Conservation (phyloP, 208 protist species). For the Sergeia podlipaevii region DNA sequence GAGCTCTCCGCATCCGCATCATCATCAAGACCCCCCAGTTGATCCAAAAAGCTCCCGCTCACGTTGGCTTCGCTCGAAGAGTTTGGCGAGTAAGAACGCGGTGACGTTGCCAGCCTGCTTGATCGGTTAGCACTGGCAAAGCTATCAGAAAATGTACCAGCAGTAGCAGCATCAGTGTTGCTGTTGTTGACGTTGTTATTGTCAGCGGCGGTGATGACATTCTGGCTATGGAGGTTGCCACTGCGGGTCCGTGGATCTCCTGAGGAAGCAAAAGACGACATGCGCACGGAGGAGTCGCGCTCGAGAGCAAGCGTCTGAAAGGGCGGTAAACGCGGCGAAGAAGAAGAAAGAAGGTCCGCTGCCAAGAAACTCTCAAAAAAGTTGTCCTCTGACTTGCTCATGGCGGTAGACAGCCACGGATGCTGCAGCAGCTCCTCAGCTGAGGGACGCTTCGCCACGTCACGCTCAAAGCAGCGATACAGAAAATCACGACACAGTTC, state of each 20-base stretch:
- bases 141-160: no score
- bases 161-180: no score
- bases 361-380: no score
- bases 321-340: no score
- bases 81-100: no score
- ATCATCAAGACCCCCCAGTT: no score
- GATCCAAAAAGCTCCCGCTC: no score
- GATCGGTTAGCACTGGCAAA: no score
- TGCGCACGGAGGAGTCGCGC: not conserved
- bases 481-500: conserved; percentile 69
- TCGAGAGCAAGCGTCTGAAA: no score
- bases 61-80: no score
- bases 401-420: conserved; percentile 43
- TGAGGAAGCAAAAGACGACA: not conserved
- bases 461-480: conserved; percentile 70
- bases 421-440: conserved; percentile 74
- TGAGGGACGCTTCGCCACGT: conserved; percentile 59
- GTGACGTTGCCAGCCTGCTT: no score
- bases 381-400: conserved; percentile 12
- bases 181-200: not conserved
- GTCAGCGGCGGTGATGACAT: not conserved
- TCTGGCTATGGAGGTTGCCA: not conserved
- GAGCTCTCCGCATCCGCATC: no score
- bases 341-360: conserved; percentile 7
- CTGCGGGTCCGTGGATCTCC: not conserved